Conservation (phyloP, 164 flowering plant species). For the Tetrastigma voinierianum region DNA sequence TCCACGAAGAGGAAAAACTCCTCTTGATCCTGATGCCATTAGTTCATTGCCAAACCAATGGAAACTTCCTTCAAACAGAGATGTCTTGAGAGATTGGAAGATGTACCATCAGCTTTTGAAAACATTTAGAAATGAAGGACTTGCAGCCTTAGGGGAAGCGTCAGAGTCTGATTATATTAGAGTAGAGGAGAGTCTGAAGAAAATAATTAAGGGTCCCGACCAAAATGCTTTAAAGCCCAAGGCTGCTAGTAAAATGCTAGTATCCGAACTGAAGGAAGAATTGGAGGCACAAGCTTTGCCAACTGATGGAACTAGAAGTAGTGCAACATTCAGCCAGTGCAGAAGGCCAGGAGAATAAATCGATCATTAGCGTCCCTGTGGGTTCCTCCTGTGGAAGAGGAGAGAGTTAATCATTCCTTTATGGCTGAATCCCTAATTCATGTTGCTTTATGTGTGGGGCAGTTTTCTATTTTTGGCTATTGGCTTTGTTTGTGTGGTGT, state of each 20-base stretch:
- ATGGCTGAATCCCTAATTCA: neutral
- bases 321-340: slow-evolving; percentile 95
- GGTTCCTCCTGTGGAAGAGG: slow-evolving; percentile 97
- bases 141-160: slow-evolving; percentile 59
- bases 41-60: slow-evolving; percentile 83
- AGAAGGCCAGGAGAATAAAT: slow-evolving; percentile 96
- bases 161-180: slow-evolving; percentile 74
- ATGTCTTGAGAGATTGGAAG: slow-evolving; percentile 81
- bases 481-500: neutral
- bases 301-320: slow-evolving; percentile 92
- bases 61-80: slow-evolving; percentile 95
- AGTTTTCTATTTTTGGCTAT: neutral
- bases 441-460: neutral
- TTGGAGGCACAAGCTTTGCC: slow-evolving; percentile 92
- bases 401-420: slow-evolving; percentile 44
- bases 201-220: slow-evolving; percentile 84
- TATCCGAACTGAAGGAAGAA: slow-evolving; percentile 89
- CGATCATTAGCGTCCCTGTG: slow-evolving; percentile 96
- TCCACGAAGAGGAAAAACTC: slow-evolving; percentile 94
- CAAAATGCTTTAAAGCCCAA: slow-evolving; percentile 81
- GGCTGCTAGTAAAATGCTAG: slow-evolving; percentile 99
- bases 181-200: slow-evolving; percentile 77
- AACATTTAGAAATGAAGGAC: slow-evolving; percentile 68
- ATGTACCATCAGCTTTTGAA: slow-evolving; percentile 70
- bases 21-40: slow-evolving; percentile 85